Base-by-base conservation (phyloP, 2,329 filamentous ascomycete genomes). In the Fusarium sambucinum region DNA sequence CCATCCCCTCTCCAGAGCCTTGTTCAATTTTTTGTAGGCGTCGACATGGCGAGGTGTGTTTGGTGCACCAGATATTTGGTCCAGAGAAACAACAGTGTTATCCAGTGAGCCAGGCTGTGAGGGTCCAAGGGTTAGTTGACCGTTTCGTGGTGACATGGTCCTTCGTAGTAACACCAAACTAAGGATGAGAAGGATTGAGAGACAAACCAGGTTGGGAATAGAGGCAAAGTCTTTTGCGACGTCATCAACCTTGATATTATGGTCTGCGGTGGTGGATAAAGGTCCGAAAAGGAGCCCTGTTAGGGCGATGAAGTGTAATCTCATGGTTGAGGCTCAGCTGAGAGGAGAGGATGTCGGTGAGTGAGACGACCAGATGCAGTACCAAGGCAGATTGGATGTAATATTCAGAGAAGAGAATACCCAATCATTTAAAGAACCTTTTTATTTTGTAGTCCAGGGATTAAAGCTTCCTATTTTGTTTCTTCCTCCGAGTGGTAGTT, bases 11-110 rank as follows among this genome's bases (percentile, higher is more conserved):
- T 58, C 64, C 66, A 82, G 55, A 4, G 70, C 64, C n/a, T 68
- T 61, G 17, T 79, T 52, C 4, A 82, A 57, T 17, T 66, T 72
- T 14, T 74, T 59, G 48, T 76, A 78, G 35, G 78, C 78, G 4
- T 74, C 62, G 4, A 69, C 59, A 51, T 80, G 78, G 2, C 75
- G 69, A 33, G 64, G 57, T 2, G 69, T 71, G 17, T 59, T 46
- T 17, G 73, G 64, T 29, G 72, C 64, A 14, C 62, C 57, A 3
- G 73, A 56, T 1, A 66, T 3, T 5, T 76, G 64, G 23, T 78
- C 67, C 0, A 78, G 13, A 1, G 77, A 74, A 6, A 77, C 51
- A 8, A 69, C 51, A 12, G 75, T 66, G 13, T 76, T 63, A 10
- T 16, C 40, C 5, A 66, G 10, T 3, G 51, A 63, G n/a, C 40